A percentile compares a stretch with the other conserved stretches of the same genome.
Evolutionary conservation across 225 moss, liverwort and hornwort genomes (phyloP).

Genomic region (Thuidium tamariscinum): DNA sequence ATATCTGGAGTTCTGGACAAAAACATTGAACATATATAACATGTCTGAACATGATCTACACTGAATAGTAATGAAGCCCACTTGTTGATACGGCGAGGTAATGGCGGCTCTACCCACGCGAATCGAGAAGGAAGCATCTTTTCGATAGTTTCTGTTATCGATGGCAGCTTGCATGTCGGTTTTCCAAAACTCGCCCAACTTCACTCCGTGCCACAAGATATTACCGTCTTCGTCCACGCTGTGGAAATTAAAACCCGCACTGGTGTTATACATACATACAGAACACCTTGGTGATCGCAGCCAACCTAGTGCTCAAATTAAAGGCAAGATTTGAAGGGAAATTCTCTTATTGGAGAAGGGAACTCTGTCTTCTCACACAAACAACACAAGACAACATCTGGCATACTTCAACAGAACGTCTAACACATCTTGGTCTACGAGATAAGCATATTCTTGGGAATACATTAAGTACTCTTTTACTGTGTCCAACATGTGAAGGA

Average conservation of each 20-base stretch:
- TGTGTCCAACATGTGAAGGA: not conserved
- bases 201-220: not conserved
- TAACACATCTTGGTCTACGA: not conserved
- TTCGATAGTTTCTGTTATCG: not conserved
- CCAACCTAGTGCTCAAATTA: not conserved
- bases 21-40: not conserved
- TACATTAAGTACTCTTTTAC: not conserved
- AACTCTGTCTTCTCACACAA: not conserved
- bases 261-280: not conserved
- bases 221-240: not conserved
- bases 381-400: not conserved
- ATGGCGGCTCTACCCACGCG: not conserved
- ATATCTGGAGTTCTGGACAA: too few species aligned
- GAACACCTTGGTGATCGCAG: not conserved
- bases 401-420: not conserved
- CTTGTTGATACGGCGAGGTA: not conserved
- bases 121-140: not conserved
- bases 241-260: not conserved
- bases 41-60: not conserved
- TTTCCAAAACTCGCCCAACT: not conserved
- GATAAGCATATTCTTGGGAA: not conserved
- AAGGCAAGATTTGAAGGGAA: not conserved
- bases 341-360: not conserved
- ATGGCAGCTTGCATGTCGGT: slow-evolving; percentile 10
- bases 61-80: not conserved